Evolutionary conservation across 805 yeast genomes (phyloP), one percentile per base, ranked within the genome.

Genomic region (Ogataea paradorogensis): DNA sequence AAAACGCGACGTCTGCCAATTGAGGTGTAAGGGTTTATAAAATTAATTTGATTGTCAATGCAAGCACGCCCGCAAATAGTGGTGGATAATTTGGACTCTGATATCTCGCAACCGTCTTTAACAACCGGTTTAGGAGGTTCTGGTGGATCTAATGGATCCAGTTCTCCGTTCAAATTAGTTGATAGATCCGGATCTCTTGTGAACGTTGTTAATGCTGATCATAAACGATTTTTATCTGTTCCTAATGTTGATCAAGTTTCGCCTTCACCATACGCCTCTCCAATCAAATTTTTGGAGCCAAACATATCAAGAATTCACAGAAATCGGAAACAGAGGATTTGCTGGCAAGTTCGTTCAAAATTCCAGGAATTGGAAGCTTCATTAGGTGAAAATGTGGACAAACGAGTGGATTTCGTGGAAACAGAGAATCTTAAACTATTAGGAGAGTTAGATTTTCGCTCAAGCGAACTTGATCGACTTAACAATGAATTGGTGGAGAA

Each of bases 341-440:
- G 38, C 30, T 53, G 33, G 52, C 42, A 69, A 56, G 46, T 50
- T 23, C 34, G 55, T 45, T 16, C 55, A 48, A 46, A 56, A 46
- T 48, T 62, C 53, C 40, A 52, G 29, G 52, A 61, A 6, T 46
- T 56, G n/a, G 53, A 56, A 18, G 50, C 58, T 7, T 54, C 52
- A 14, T 45, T 55, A 2, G 37, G 58, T 3, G 48, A 48, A 1
- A 57, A 51, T 13, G 38, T 58, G 5, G 55, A 53, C 15, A 48
- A 46, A 27, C 42, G 54, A 15, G 39, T 61, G 5, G 37, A 44
- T 7, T 45, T 53, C 25, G 38, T 70, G 5, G 55, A 56, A 7
- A 33, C 45, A 6, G 60, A 67, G 27, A 66, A 56, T 42, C 15
- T 40, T 1, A 42, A 51, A n/a, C 44, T 71, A 23, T 32, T 60